phyloP scores from a whole-genome alignment of 805 yeast genomes.

The Candida sonorensis region DNA sequence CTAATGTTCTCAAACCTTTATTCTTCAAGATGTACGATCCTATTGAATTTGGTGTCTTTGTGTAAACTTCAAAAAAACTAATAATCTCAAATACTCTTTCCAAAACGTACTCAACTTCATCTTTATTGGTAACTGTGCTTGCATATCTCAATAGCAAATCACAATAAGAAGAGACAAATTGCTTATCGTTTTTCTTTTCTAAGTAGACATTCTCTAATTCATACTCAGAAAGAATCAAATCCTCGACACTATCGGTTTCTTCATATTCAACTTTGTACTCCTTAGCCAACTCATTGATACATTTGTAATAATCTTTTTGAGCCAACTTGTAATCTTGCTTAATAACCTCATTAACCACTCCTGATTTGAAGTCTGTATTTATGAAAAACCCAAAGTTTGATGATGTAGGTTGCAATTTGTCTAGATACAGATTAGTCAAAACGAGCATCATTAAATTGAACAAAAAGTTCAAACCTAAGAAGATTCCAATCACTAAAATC shows the following conservation, averaged over 20 bases:
- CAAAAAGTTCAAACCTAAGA: constrained; percentile 31
- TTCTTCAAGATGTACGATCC: constrained; percentile 25
- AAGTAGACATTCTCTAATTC: constrained; percentile 21
- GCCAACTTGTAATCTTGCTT: constrained; percentile 28
- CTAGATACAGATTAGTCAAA: constrained; percentile 25
- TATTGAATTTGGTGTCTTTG: constrained; percentile 9
- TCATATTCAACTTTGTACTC: constrained; percentile 22
- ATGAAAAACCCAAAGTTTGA: constrained; percentile 23
- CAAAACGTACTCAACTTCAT: constrained; percentile 16
- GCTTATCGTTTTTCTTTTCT: constrained; percentile 23
- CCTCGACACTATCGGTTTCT: constrained; percentile 13
- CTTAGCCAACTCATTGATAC: constrained; percentile 26
- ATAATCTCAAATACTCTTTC: constrained; percentile 26
- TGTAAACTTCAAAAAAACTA: constrained; percentile 19
- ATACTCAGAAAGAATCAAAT: constrained; percentile 12
- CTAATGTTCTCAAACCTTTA: constrained; percentile 30
- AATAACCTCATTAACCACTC: constrained; percentile 33
- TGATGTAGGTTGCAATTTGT: constrained; percentile 21
- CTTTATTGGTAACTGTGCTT: constrained; percentile 22
- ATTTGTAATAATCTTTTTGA: constrained; percentile 25
- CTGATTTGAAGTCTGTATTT: constrained; percentile 27
- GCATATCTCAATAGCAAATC: constrained; percentile 36
- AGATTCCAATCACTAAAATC: constrained; percentile 34
- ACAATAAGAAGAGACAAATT: constrained; percentile 27
- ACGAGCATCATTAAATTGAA: constrained; percentile 29